Evolutionary conservation across 2,329 filamentous ascomycete species (phyloP), one percentile per base, ranked within the genome.

Genomic region (Fusarium beomiforme): DNA sequence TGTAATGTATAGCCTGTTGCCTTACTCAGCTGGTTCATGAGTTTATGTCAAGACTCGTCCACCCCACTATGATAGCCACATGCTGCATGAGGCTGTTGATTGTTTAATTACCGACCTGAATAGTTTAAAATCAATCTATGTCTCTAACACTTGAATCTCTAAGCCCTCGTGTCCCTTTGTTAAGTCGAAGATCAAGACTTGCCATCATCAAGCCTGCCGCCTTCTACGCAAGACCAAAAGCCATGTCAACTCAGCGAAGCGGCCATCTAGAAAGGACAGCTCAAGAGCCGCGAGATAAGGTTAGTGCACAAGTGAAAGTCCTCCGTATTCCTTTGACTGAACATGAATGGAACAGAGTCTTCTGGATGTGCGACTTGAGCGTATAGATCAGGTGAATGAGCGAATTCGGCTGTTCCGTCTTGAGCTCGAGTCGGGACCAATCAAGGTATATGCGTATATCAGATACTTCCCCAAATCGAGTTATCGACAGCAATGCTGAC

Each of bases 401-500:
- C 85, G 84, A 4, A 87, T 95, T 64, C 89, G 92, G 39, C 79
- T 94, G n/a, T 86, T 95, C 64, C 88, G 86, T 47, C 85, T 97
- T 5, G 82, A 83, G 13, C 84, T 93, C 39, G 85, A 84, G 43
- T 80, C 83, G 6, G 76, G 79, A 5, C 78, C 82, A 19, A 64
- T 88, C 71, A 83, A 85, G 78, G 89, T 89, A 82, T 50, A 75
- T 62, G n/a, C n/a, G n/a, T n/a, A n/a, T n/a, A n/a, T n/a, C n/a
- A n/a, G n/a, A n/a, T n/a, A n/a, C n/a, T 11, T 11, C 8, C 16
- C 9, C 5, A 13, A 23, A 10, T 11, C 13, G 14, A 16, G 10
- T 23, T 43, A 23, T 13, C 16, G 13, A n/a, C 9, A 24, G 13
- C 7, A 17, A 6, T 47, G 10, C 34, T 69, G 24, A 62, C 19